Percentiles rank a stretch among this genome's conserved stretches.
Conservation (phyloP, 306 rosid species). For the Vigna hirtella region DNA sequence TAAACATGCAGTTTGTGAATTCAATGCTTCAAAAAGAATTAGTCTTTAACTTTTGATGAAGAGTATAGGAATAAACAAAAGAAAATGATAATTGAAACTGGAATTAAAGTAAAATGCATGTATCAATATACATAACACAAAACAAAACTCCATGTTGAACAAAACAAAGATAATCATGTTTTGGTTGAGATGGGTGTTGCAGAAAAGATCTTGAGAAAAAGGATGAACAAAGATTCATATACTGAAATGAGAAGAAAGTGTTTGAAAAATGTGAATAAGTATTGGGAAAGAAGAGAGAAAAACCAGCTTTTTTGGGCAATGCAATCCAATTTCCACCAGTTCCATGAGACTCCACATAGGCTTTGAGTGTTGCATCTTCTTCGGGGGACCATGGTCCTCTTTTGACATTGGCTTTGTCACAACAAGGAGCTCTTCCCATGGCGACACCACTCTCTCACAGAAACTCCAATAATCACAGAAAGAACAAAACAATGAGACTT, state of each 20-base stretch:
- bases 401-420: constrained; percentile 90
- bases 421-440: constrained; percentile 97
- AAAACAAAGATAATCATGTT: constrained; percentile 15
- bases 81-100: constrained; percentile 34
- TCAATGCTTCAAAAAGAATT: not conserved
- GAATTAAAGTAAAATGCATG: constrained; percentile 31
- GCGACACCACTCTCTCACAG: constrained; percentile 12
- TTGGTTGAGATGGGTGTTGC: constrained; percentile 3
- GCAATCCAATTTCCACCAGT: constrained; percentile 85
- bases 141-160: not conserved
- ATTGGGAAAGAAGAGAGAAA: constrained; percentile 25
- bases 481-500: constrained; percentile 23
- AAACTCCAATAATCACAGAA: constrained; percentile 20
- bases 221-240: not conserved
- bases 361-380: constrained; percentile 80
- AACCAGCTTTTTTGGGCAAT: constrained; percentile 88
- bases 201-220: not conserved
- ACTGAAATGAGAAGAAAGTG: not conserved
- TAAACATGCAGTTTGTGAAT: not conserved
- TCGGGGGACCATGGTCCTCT: constrained; percentile 96
- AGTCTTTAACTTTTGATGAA: not conserved
- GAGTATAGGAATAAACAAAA: not conserved
- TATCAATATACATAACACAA: not conserved
- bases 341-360: constrained; percentile 71
- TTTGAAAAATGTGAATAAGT: not conserved